Conservation (phyloP, 257 asterid species). For the Prunella vulgaris region DNA sequence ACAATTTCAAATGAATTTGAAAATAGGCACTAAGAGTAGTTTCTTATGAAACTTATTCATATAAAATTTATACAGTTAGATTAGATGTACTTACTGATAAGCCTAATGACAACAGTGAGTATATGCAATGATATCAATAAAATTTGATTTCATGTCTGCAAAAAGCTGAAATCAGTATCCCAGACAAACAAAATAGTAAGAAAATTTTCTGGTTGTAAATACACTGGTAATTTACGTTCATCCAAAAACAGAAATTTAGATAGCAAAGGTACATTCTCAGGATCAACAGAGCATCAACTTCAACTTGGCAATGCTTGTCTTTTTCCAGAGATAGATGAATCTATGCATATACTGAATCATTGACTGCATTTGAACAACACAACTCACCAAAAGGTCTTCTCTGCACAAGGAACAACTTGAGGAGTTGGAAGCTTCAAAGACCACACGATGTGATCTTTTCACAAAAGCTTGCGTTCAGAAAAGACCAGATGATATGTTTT, state of each 20-base stretch:
- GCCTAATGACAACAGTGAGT: too few species aligned
- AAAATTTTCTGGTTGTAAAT: neutral
- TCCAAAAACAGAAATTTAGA: neutral
- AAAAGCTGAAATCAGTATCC: neutral
- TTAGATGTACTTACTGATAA: too few species aligned
- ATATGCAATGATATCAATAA: too few species aligned
- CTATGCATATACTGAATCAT: neutral
- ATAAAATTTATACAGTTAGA: too few species aligned
- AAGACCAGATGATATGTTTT: neutral
- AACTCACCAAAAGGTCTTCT: neutral
- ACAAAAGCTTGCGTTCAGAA: neutral
- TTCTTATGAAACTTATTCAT: too few species aligned
- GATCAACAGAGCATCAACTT: neutral
- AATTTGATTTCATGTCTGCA: too few species aligned
- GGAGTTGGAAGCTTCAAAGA: slow-evolving; percentile 3
- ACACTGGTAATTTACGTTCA: neutral
- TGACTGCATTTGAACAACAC: neutral
- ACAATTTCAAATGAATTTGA: too few species aligned
- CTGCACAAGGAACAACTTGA: neutral
- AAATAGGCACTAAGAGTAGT: too few species aligned
- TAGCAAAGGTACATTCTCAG: neutral
- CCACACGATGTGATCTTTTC: neutral
- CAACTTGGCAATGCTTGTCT: too few species aligned
- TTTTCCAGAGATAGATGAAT: neutral
- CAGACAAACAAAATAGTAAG: neutral